Percentiles rank a stretch among this genome's conserved stretches.
phyloP scores from a whole-genome alignment of 1,139 yeast genomes.

The Pichia kudriavzevii region DNA sequence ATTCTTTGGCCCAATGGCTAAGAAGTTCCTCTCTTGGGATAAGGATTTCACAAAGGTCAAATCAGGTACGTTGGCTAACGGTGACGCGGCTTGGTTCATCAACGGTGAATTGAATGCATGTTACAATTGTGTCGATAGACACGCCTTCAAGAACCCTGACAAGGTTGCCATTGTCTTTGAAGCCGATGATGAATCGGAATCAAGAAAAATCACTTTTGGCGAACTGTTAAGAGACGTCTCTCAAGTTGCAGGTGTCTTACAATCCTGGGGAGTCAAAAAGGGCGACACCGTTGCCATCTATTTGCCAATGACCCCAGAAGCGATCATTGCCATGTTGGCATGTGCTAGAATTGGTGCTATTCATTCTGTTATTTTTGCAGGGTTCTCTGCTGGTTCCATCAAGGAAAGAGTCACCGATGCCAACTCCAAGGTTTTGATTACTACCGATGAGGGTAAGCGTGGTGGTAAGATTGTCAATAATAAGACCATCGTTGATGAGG shows the following conservation, averaged over 20 bases:
- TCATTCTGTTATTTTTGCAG: constrained; percentile 95
- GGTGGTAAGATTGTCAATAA: constrained; percentile 91
- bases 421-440: constrained; percentile 77
- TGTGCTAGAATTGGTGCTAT: constrained; percentile 93
- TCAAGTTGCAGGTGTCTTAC: constrained; percentile 79
- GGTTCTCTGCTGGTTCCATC: constrained; percentile 90
- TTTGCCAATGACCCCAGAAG: constrained; percentile 96
- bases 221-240: constrained; percentile 84
- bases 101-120: constrained; percentile 92
- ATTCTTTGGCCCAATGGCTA: constrained; percentile 80
- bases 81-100: constrained; percentile 88
- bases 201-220: constrained; percentile 68
- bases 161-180: constrained; percentile 89
- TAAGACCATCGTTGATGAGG: constrained; percentile 92
- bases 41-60: constrained; percentile 68
- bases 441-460: constrained; percentile 94
- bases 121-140: constrained; percentile 95
- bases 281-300: constrained; percentile 97
- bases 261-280: constrained; percentile 79
- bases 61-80: constrained; percentile 62
- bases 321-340: constrained; percentile 89
- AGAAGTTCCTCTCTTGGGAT: constrained; percentile 77
- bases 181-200: constrained; percentile 85
- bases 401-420: constrained; percentile 90
- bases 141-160: constrained; percentile 80